Conservation (phyloP, 176 grass and related monocot species). For the Alopecurus myosuroides region DNA sequence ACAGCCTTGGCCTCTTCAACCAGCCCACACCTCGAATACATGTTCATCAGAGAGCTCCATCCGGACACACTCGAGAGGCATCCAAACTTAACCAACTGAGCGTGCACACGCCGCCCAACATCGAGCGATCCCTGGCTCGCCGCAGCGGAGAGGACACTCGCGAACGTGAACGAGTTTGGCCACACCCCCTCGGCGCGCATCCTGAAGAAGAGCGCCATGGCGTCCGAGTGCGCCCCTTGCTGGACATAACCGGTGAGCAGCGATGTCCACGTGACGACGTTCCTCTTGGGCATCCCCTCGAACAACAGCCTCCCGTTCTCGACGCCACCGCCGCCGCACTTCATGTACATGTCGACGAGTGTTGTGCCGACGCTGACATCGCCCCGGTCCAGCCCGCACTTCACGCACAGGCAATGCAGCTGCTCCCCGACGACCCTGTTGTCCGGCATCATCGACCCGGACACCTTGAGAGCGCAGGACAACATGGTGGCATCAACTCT, state of each 20-base stretch:
- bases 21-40: constrained; percentile 53
- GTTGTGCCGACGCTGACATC: constrained; percentile 32
- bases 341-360: constrained; percentile 50
- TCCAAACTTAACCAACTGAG: constrained; percentile 53
- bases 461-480: constrained; percentile 25
- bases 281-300: constrained; percentile 38
- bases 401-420: constrained; percentile 49
- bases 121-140: constrained; percentile 12
- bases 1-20: constrained; percentile 45
- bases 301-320: constrained; percentile 30
- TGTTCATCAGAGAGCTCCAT: constrained; percentile 66
- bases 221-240: background rate
- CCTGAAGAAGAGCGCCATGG: constrained; percentile 42
- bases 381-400: constrained; percentile 13
- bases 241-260: constrained; percentile 32
- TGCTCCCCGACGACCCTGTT: constrained; percentile 29
- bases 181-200: constrained; percentile 38
- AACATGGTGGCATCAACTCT: background rate
- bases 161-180: constrained; percentile 36
- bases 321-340: background rate
- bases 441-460: constrained; percentile 16
- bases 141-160: constrained; percentile 31
- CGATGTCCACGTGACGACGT: constrained; percentile 43
- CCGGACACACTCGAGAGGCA: constrained; percentile 9
- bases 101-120: constrained; percentile 30